Evolutionary conservation across 345 rosid species (phyloP).

Genomic region (Sisymbrium altissimum): DNA sequence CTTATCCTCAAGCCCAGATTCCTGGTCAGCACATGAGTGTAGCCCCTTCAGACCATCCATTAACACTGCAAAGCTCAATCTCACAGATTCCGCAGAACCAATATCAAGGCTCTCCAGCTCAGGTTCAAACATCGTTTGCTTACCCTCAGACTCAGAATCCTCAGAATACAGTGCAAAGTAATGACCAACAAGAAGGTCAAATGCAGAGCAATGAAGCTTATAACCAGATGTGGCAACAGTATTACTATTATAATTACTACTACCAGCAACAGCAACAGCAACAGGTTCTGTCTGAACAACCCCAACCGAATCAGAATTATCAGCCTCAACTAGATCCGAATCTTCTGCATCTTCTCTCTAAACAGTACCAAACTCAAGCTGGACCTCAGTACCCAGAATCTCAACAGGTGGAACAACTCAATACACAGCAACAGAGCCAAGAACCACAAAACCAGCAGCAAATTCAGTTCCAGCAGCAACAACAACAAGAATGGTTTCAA

Average conservation of each 20-base stretch:
- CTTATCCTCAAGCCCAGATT: conserved; percentile 37
- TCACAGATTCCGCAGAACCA: conserved; percentile 46
- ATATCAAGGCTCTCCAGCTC: conserved; percentile 34
- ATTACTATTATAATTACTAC: conserved; percentile 60
- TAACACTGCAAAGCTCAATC: conserved; percentile 37
- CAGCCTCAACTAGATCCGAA: conserved; percentile 35
- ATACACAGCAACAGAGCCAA: conserved; percentile 37
- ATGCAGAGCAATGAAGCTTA: conserved; percentile 52
- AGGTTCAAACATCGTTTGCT: conserved; percentile 37
- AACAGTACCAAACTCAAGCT: conserved; percentile 30
- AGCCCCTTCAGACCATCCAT: conserved; percentile 30
- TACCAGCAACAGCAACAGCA: conserved; percentile 51
- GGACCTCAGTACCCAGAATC: conserved; percentile 21
- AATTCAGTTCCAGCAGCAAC: conserved; percentile 30
- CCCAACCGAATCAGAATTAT: conserved; percentile 28
- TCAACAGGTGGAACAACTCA: conserved; percentile 33
- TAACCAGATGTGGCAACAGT: conserved; percentile 79
- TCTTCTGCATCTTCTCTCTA: conserved; percentile 26
- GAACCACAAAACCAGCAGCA: conserved; percentile 47
- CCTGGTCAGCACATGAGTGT: conserved; percentile 31
- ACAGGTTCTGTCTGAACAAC: conserved; percentile 40
- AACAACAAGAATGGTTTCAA: conserved; percentile 38
- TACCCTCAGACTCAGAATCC: conserved; percentile 38
- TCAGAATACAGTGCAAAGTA: conserved; percentile 45
- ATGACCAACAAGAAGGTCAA: conserved; percentile 42